Conservation (phyloP, 345 rosid genomes). For the thale cress (Arabidopsis thaliana) region DNA sequence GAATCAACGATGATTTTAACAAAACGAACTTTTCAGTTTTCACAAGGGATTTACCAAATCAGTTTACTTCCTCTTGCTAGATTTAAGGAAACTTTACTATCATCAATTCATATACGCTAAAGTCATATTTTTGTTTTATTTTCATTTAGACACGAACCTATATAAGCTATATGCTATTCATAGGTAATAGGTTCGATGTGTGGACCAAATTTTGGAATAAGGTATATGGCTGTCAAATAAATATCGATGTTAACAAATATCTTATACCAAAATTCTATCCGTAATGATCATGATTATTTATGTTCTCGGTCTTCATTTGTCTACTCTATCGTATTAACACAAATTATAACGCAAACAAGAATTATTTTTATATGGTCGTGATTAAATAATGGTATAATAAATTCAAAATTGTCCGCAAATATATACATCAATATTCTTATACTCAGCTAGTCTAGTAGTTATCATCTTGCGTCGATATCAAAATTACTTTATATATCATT, state of each 20-base stretch:
- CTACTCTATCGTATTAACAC: neutral
- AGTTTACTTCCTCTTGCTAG: neutral
- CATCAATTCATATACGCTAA: neutral
- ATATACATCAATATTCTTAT: neutral
- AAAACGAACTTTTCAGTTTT: neutral
- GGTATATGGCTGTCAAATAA: constrained; percentile 15
- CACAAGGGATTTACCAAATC: neutral
- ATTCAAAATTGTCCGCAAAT: neutral
- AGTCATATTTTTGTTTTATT: neutral
- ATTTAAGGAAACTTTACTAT: neutral
- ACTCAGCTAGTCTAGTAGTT: neutral
- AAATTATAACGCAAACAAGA: neutral
- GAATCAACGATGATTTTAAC: neutral
- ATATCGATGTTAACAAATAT: constrained; percentile 17
- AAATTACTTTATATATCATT: neutral
- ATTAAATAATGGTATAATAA: neutral
- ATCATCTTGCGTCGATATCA: neutral
- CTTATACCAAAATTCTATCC: neutral
- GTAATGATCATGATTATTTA: too few species aligned
- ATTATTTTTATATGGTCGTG: neutral
- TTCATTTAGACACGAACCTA: neutral
- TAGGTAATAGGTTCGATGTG: neutral
- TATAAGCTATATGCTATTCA: neutral
- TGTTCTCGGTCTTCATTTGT: constrained; percentile 5
- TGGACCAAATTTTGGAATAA: constrained; percentile 9